Conservation (phyloP, 306 rosid genomes). For the Myrica gale region DNA sequence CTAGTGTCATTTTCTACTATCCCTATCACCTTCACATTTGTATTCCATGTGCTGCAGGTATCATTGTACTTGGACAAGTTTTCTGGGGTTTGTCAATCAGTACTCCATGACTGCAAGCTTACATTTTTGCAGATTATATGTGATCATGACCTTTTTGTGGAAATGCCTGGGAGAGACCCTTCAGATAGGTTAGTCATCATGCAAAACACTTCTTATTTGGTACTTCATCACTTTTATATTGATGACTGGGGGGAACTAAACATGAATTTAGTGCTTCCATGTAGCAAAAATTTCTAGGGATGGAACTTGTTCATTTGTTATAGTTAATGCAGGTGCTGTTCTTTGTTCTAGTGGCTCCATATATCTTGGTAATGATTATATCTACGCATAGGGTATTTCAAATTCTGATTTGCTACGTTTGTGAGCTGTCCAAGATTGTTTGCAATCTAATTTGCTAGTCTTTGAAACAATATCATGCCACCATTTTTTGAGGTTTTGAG, state of each 20-base stretch:
- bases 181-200: constrained; percentile 73
- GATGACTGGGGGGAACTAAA: neutral
- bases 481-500: constrained; percentile 8
- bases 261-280: constrained; percentile 15
- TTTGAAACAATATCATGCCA: constrained; percentile 5
- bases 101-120: constrained; percentile 96
- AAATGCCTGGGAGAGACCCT: constrained; percentile 99
- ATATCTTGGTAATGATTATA: neutral
- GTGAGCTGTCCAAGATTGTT: constrained; percentile 3
- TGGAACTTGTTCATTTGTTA: neutral
- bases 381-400: neutral
- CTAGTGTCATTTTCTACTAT: neutral
- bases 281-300: neutral
- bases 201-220: neutral
- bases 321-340: neutral
- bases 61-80: constrained; percentile 94
- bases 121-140: constrained; percentile 86
- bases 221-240: neutral
- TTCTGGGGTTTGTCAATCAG: constrained; percentile 90
- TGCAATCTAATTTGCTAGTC: constrained; percentile 5
- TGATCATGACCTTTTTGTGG: constrained; percentile 97
- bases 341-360: neutral
- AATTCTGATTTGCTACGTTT: neutral
- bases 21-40: neutral
- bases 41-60: constrained; percentile 57